phyloP scores from a whole-genome alignment of 1,284 basidiomycete genomes.

The Cutaneotrichosporon cyanovorans region DNA sequence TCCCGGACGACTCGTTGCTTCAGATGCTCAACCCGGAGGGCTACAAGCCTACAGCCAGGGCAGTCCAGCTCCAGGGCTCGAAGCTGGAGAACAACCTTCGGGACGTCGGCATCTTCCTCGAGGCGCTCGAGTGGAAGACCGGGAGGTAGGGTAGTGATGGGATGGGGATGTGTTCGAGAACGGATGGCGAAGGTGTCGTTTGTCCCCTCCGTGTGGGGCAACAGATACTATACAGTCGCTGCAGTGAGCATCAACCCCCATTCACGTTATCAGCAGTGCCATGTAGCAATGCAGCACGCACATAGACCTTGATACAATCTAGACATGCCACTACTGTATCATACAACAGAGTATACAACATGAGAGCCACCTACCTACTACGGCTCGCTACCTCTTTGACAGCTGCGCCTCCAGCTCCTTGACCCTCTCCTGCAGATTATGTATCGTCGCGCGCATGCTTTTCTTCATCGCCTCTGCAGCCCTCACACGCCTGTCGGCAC shows the following conservation, averaged over 20 bases:
- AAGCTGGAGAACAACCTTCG: constrained; percentile 3
- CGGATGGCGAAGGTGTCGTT: too few species aligned
- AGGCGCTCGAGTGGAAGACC: constrained; percentile 36
- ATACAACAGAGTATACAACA: not conserved
- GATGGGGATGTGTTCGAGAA: too few species aligned
- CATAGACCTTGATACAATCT: not conserved
- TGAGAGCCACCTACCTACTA: not conserved
- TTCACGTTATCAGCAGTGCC: too few species aligned
- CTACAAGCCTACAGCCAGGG: constrained; percentile 8
- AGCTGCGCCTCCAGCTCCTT: constrained; percentile 15
- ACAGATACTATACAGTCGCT: not conserved
- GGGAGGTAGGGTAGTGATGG: too few species aligned
- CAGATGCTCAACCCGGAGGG: constrained; percentile 18
- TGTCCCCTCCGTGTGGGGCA: too few species aligned
- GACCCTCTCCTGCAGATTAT: constrained; percentile 27
- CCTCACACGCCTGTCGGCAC: constrained; percentile 33
- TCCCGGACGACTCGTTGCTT: constrained; percentile 15
- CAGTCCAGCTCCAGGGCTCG: constrained; percentile 8
- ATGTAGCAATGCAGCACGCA: too few species aligned
- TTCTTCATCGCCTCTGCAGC: constrained; percentile 36
- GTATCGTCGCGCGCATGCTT: constrained; percentile 33
- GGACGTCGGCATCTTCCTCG: constrained; percentile 26
- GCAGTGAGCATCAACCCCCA: not conserved
- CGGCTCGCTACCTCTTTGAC: not conserved
- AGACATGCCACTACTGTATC: not conserved